These are phyloP conservation scores for Eucalyptus marginata DNA, from an alignment of 345 rosid genomes.

Conservation along the genomic window DNA sequence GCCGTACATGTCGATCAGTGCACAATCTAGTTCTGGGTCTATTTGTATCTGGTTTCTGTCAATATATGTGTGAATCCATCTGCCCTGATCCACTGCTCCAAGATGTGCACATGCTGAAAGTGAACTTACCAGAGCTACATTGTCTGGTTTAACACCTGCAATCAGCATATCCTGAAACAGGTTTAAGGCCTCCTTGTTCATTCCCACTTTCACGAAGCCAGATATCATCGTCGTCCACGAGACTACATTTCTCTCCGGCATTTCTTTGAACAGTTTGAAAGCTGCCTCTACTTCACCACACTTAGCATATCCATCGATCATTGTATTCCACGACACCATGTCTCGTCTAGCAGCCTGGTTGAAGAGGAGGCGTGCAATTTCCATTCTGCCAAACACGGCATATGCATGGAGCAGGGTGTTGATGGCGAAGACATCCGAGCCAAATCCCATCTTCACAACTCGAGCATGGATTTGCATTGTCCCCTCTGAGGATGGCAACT, in stretches of 20 bases:
- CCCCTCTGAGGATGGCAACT: constrained; percentile 21
- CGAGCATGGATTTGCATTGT: constrained; percentile 49
- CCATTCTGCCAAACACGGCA: constrained; percentile 18
- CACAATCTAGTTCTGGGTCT: constrained; percentile 40
- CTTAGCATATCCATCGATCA: constrained; percentile 45
- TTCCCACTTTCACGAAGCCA: constrained; percentile 43
- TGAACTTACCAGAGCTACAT: constrained; percentile 28
- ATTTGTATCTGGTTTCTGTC: constrained; percentile 1
- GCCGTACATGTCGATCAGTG: constrained; percentile 62
- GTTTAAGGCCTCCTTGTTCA: constrained; percentile 51
- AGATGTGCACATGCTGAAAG: constrained; percentile 68
- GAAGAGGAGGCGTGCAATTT: constrained; percentile 31
- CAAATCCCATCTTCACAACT: constrained; percentile 39
- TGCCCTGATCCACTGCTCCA: constrained; percentile 70
- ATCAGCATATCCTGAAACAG: constrained; percentile 58
- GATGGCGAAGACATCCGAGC: constrained; percentile 18
- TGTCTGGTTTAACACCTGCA: constrained; percentile 45
- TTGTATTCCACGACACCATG: constrained; percentile 61
- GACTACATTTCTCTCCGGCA: constrained; percentile 32
- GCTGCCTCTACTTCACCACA: constrained; percentile 30
- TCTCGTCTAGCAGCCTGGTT: constrained; percentile 24
- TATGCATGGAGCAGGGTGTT: constrained; percentile 57
- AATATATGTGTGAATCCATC: constrained; percentile 58
- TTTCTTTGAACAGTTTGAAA: constrained; percentile 16
- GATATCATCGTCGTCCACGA: constrained; percentile 68